Percentiles rank a stretch among this genome's conserved stretches.
Evolutionary conservation across 2,329 filamentous ascomycete genomes (phyloP).

Genomic region (Aspergillus cejpii): DNA sequence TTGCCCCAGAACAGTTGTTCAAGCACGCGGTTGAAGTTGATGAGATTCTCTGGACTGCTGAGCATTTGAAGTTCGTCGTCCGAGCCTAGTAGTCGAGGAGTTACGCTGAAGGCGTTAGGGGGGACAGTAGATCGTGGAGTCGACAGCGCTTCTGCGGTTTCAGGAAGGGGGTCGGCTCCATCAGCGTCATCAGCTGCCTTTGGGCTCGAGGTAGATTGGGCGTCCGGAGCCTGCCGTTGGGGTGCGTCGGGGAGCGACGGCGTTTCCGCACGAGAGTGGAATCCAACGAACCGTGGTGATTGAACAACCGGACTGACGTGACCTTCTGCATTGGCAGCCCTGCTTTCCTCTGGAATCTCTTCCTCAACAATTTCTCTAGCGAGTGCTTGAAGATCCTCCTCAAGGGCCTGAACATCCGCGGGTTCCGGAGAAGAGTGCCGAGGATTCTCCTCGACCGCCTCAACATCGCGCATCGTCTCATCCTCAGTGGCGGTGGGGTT

Average conservation of each 20-base stretch:
- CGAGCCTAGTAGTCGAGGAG: neutral
- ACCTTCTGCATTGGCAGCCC: neutral
- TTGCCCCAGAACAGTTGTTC: constrained; percentile 3
- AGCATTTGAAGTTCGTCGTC: constrained; percentile 11
- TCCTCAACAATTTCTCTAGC: neutral
- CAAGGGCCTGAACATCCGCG: neutral
- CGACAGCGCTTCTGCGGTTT: constrained; percentile 2
- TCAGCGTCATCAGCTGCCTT: constrained; percentile 3
- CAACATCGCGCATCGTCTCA: neutral
- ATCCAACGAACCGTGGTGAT: constrained; percentile 20
- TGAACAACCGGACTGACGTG: constrained; percentile 10
- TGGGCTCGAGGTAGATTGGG: constrained; percentile 1
- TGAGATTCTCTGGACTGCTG: constrained; percentile 10
- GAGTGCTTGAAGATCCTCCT: neutral
- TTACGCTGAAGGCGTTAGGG: constrained; percentile 5
- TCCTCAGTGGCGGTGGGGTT: constrained; percentile 7
- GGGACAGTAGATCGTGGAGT: constrained; percentile 5
- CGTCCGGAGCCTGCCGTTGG: neutral
- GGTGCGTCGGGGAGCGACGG: neutral
- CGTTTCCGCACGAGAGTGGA: constrained; percentile 6
- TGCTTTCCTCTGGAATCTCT: neutral
- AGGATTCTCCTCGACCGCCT: neutral
- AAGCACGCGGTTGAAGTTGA: constrained; percentile 10
- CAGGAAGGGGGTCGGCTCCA: neutral
- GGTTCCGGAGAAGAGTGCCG: neutral